These are phyloP conservation scores for Mycena galericulata DNA, from an alignment of 768 basidiomycete species.

Conservation along the genomic window DNA sequence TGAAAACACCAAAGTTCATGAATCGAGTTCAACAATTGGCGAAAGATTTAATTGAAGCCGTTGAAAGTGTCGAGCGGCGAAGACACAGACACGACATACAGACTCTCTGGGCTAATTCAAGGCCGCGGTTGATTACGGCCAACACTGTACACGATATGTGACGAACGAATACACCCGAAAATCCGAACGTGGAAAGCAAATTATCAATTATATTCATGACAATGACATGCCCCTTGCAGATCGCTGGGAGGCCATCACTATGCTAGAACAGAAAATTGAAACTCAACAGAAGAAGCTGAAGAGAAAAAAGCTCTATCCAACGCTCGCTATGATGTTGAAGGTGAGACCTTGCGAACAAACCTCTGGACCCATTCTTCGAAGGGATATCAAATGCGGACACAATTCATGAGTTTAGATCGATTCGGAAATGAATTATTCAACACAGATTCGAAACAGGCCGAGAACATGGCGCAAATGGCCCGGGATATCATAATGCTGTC, in stretches of 20 bases:
- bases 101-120: conserved; percentile 5
- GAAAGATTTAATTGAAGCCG: background rate
- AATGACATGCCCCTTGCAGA: background rate
- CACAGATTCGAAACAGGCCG: background rate
- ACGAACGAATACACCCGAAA: background rate
- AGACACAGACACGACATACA: background rate
- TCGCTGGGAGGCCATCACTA: background rate
- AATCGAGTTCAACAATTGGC: background rate
- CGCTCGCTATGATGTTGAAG: background rate
- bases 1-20: conserved; percentile 3
- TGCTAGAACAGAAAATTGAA: conserved; percentile 6
- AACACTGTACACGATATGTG: background rate
- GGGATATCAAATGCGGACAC: background rate
- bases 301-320: background rate
- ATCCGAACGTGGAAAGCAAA: conserved; percentile 6
- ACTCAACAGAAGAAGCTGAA: background rate
- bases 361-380: background rate
- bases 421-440: background rate
- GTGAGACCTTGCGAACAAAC: background rate
- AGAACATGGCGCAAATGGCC: background rate
- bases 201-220: conserved; percentile 1
- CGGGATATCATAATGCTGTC: too few relatives aligned
- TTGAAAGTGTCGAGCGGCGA: background rate
- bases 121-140: background rate
- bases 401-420: conserved; percentile 1